Percentiles rank a stretch among this genome's conserved stretches.
These are phyloP conservation scores for Lichtheimia ramosa DNA, from an alignment of 371 early-diverging fungal species.

Conservation along the genomic window DNA sequence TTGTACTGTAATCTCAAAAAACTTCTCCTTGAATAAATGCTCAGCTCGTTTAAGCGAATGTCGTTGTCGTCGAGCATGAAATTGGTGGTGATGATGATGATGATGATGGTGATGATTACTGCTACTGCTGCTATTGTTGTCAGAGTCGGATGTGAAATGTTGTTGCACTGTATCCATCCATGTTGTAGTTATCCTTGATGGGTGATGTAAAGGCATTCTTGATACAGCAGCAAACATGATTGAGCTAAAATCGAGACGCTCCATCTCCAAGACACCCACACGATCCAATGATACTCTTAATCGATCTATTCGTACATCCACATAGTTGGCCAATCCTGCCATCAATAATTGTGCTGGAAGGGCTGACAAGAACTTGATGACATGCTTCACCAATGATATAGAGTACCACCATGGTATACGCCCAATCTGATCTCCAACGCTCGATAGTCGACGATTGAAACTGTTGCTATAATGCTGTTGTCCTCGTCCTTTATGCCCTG, in stretches of 20 bases:
- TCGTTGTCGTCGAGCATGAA: constrained; percentile 33
- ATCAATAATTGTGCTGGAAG: constrained; percentile 50
- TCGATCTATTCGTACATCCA: constrained; percentile 34
- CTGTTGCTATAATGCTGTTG: neutral
- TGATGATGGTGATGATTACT: constrained; percentile 1
- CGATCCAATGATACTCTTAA: constrained; percentile 20
- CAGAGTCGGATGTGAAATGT: neutral
- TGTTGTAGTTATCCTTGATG: constrained; percentile 11
- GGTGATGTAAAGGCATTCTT: constrained; percentile 7
- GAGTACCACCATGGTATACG: constrained; percentile 53
- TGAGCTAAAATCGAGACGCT: constrained; percentile 32
- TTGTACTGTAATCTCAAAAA: constrained; percentile 40
- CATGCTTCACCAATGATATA: constrained; percentile 38
- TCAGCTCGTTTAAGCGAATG: constrained; percentile 48
- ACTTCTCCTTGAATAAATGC: constrained; percentile 50
- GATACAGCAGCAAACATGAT: constrained; percentile 36
- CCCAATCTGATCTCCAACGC: constrained; percentile 27
- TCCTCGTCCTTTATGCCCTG: neutral
- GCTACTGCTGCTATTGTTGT: neutral
- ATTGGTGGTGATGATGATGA: too few relatives aligned
- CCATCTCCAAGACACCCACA: constrained; percentile 17
- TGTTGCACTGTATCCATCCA: neutral
- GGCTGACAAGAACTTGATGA: constrained; percentile 42
- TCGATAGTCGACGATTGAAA: constrained; percentile 30
- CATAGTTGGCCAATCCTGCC: constrained; percentile 53